Evolutionary conservation across 768 basidiomycete genomes (phyloP).

Genomic region (Suillus placidus): DNA sequence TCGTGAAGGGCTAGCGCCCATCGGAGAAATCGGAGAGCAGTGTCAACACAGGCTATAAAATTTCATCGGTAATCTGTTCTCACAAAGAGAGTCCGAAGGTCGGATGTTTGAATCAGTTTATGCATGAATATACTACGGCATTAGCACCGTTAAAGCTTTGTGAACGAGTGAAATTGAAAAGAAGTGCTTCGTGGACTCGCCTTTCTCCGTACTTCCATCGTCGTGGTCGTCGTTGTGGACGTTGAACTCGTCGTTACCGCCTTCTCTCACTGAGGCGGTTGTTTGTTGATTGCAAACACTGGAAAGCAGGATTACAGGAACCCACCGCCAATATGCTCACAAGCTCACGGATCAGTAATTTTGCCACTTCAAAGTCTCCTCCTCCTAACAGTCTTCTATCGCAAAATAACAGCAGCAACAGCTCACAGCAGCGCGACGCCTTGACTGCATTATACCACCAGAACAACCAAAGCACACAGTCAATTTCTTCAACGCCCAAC

Average conservation of each 20-base stretch:
- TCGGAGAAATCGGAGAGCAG: not conserved
- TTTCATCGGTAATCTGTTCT: not conserved
- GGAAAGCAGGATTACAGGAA: slow-evolving; percentile 17
- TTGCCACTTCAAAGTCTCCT: slow-evolving; percentile 29
- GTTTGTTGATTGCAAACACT: slow-evolving; percentile 35
- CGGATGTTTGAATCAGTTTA: slow-evolving; percentile 4
- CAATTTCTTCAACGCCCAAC: slow-evolving; percentile 27
- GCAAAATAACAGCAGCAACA: slow-evolving; percentile 24
- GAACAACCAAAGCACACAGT: slow-evolving; percentile 24
- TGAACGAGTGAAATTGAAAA: slow-evolving; percentile 9
- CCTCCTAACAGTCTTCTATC: slow-evolving; percentile 22
- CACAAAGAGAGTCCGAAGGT: not conserved
- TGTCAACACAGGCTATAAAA: not conserved
- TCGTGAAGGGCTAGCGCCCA: not conserved
- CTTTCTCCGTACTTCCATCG: slow-evolving; percentile 13
- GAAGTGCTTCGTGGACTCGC: not conserved
- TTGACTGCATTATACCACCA: slow-evolving; percentile 35
- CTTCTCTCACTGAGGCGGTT: slow-evolving; percentile 20
- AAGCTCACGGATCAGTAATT: slow-evolving; percentile 37
- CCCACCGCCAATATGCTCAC: slow-evolving; percentile 34
- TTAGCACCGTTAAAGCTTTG: not conserved
- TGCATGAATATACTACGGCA: not conserved
- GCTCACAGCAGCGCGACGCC: slow-evolving; percentile 34
- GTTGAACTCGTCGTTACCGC: slow-evolving; percentile 9
- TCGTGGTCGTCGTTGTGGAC: slow-evolving; percentile 16